Conservation (phyloP, 257 asterid species). For the Coffea canephora region DNA sequence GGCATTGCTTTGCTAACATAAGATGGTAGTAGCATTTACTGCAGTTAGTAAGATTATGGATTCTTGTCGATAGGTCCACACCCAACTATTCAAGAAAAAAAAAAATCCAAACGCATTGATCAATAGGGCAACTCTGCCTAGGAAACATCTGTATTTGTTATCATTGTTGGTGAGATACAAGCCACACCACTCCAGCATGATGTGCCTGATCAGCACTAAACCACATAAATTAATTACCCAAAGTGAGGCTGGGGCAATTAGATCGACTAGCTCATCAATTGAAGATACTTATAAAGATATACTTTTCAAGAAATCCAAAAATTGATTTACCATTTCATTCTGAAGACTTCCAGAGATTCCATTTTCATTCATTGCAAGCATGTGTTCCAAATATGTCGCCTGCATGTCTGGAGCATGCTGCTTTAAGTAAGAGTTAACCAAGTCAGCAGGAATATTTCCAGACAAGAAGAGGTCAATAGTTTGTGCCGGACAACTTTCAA, state of each 20-base stretch:
- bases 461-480: slow-evolving; percentile 90
- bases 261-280: neutral
- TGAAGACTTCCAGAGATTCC: slow-evolving; percentile 87
- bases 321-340: slow-evolving; percentile 86
- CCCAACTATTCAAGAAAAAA: neutral
- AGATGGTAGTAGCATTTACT: neutral
- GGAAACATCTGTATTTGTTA: neutral
- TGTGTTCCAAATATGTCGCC: slow-evolving; percentile 89
- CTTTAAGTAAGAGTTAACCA: slow-evolving; percentile 87
- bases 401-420: slow-evolving; percentile 96
- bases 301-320: slow-evolving; percentile 23
- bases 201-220: neutral
- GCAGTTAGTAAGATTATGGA: neutral
- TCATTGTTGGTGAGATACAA: neutral
- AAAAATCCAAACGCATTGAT: neutral
- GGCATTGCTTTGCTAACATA: neutral
- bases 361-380: slow-evolving; percentile 86
- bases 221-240: neutral
- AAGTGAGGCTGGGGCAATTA: neutral
- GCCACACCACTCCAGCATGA: neutral
- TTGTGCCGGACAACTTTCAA: slow-evolving; percentile 87
- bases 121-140: neutral
- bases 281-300: neutral
- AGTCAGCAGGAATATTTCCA: slow-evolving; percentile 96
- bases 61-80: neutral